Conservation (phyloP, 306 rosid species). For the Fagus crenata region DNA sequence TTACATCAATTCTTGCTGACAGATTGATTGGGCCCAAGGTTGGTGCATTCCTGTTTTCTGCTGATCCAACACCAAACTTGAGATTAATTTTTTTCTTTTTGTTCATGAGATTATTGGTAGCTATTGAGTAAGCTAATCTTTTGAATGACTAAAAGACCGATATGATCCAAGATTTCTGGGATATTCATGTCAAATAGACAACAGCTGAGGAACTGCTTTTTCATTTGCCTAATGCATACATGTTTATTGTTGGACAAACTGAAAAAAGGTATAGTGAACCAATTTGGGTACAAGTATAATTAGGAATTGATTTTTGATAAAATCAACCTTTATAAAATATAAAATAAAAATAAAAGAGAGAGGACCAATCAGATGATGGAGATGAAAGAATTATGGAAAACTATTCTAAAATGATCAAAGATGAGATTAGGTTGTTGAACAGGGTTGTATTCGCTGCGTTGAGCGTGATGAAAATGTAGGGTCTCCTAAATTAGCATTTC, state of each 20-base stretch:
- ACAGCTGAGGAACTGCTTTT: background rate
- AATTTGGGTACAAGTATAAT: background rate
- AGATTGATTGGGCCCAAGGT: constrained; percentile 62
- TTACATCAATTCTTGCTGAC: constrained; percentile 54
- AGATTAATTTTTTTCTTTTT: background rate
- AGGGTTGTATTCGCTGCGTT: background rate
- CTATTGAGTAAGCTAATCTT: background rate
- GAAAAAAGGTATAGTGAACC: background rate
- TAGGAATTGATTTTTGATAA: background rate
- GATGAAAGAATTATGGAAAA: background rate
- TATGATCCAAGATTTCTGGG: background rate
- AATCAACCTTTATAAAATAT: background rate
- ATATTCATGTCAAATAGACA: background rate
- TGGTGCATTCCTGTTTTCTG: constrained; percentile 13
- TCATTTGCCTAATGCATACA: background rate
- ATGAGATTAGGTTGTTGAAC: background rate
- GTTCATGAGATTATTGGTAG: background rate
- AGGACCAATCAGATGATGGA: background rate
- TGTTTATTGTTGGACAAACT: background rate
- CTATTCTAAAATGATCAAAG: background rate
- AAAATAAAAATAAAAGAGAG: no score
- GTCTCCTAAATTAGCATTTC: background rate
- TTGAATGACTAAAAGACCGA: background rate
- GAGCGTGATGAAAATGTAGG: background rate
- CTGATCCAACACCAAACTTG: background rate